phyloP scores from a whole-genome alignment of 139 green algal genomes.

The Coelastrella sp. region DNA sequence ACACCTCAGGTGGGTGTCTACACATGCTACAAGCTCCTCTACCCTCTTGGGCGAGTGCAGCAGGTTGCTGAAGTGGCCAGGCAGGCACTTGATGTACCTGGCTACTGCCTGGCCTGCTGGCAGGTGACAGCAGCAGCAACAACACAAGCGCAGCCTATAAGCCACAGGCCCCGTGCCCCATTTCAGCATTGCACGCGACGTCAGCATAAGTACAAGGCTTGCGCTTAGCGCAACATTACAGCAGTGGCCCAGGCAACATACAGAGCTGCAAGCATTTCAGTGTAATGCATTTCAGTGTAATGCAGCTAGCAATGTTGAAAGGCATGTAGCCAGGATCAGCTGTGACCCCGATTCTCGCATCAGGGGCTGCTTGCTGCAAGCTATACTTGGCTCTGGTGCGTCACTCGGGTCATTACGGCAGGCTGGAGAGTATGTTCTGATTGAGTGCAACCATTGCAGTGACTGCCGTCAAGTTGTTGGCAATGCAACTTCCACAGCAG shows the following conservation, averaged over 20 bases:
- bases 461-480: too few species aligned
- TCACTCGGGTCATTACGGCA: too few species aligned
- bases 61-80: neutral
- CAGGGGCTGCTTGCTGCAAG: neutral
- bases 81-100: neutral
- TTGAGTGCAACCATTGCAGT: too few species aligned
- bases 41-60: neutral
- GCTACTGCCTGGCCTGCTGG: neutral
- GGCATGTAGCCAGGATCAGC: too few species aligned
- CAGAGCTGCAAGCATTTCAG: too few species aligned
- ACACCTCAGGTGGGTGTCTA: constrained; percentile 25
- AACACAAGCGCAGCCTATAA: neutral
- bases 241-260: too few species aligned
- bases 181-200: neutral
- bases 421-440: too few species aligned
- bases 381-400: neutral
- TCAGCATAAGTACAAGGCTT: too few species aligned
- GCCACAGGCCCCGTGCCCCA: neutral
- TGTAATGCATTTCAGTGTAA: too few species aligned
- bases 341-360: neutral
- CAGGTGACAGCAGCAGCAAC: neutral
- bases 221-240: too few species aligned
- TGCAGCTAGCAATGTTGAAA: too few species aligned
- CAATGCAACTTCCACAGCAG: too few species aligned
- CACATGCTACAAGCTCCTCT: neutral